Evolutionary conservation across 2,329 filamentous ascomycete species (phyloP), one percentile per base, ranked within the genome.

Genomic region (Ascochyta lentis): DNA sequence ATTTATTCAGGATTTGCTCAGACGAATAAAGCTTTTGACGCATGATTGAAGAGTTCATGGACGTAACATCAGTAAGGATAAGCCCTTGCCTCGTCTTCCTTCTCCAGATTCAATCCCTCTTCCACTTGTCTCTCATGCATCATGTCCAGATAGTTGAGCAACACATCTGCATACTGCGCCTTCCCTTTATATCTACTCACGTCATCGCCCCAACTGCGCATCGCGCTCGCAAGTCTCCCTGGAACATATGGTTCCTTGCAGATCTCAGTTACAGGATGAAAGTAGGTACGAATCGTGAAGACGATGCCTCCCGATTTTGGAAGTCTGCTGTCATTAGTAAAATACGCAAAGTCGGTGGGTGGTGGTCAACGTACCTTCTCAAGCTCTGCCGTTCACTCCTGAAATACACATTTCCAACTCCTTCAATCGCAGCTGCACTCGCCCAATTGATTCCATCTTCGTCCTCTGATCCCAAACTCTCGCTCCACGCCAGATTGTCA

Each of bases 261-360:
- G 54, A 94, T 83, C 15, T 88, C 85, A 0, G 81, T 87, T 27
- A 94, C 76, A 0, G 89, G 89, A 56, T 87, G 84, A 67, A 94
- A 92, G 72, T 94, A 94, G 0, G 90, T 94, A 12, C 90, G 80
- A 46, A 94, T 91, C 0, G 90, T 93, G 66, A 94, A 94, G 3
- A 88, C 84, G 9, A 81, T 76, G 23, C 75, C 80, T 16, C 80
- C 80, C 34, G 76, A 76, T 31, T 76, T 69, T 3, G 80, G 79
- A 24, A 82, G 70, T 24, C 77, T 78, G 27, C 6, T 8, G 39
- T 15, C 23, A 23, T 40, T n/a, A 27, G 6, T 6, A 29, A 34
- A 44, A 22, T 22, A 4, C 34, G 16, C 34, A 16, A 39, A 39
- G 8, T 23, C 8, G n/a, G 12, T 22, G 34, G 8, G 10, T 5